Base-by-base conservation (phyloP, 2,329 filamentous ascomycete species). In the Cladorrhinum sp. region DNA sequence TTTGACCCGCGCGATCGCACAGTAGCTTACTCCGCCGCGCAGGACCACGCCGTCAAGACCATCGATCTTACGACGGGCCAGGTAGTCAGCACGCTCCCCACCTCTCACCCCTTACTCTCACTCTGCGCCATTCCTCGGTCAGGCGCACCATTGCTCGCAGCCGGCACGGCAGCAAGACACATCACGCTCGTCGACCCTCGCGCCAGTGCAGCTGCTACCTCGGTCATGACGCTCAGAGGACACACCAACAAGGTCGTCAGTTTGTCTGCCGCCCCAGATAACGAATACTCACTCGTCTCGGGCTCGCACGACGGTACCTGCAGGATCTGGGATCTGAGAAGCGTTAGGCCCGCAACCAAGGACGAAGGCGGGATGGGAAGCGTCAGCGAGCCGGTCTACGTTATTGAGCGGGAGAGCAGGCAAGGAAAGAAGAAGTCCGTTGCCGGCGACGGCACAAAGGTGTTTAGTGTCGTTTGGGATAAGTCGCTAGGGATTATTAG, bases 141-240 rank as follows among this genome's bases (percentile, higher is more conserved):
- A 77, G 90, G 85, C 77, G 71, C 64, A 63, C 79, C 68, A 57
- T 77, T 86, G 23, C 75, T 88, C 58, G 85, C 85, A 2, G 89
- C 91, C 22, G 95, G 93, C 61, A 96, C 91, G 1, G 88, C 88
- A 16, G 91, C 91, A 22, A 84, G 92, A 59, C 91, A 96, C 76
- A 90, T 99, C 71, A 93, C 92, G 0, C 83, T 99, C n/a, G 85
- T 98, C 66, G 95, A 99, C 74, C 93, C 93, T 2, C 86, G 95
- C 57, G 88, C 85, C 27, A 89, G 87, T 2, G 89, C 92, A 2
- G 84, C 86, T 1, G 84, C 87, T 1, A 90, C 93, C 23, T 86
- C 89, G 10, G 91, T 92, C 45, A 91, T 97, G 86, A 96, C 92
- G n/a, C 84, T 97, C 20, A 85, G 92, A 32, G 93, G 93, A 0